Conservation (phyloP, 768 basidiomycete genomes). For the Rhodotorula sphaerocarpa region DNA sequence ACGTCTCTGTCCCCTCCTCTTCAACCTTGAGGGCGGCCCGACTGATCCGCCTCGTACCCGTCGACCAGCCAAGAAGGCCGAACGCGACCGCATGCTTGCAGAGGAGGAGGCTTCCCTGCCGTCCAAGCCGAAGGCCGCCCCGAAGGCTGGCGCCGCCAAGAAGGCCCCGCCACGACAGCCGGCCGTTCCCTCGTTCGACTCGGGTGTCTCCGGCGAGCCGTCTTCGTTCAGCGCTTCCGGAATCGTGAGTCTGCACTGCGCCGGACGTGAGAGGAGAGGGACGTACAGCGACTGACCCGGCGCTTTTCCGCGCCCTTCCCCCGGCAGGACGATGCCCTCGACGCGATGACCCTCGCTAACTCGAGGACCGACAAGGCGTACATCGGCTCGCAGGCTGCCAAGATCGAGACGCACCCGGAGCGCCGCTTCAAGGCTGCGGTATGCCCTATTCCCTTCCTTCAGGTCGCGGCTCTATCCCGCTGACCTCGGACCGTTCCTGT, state of each 20-base stretch:
- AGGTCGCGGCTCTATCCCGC: not conserved
- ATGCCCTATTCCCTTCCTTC: not conserved
- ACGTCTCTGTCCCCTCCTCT: not conserved
- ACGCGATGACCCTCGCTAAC: slow-evolving; percentile 46
- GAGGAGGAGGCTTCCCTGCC: slow-evolving; percentile 37
- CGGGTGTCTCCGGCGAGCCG: slow-evolving; percentile 2
- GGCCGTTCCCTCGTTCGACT: slow-evolving; percentile 34
- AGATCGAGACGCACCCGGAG: slow-evolving; percentile 40
- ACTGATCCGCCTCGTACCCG: not conserved
- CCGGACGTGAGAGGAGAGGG: not conserved
- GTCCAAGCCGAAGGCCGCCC: slow-evolving; percentile 36
- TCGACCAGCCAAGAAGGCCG: slow-evolving; percentile 28
- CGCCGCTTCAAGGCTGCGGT: slow-evolving; percentile 47
- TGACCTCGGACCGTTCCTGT: not conserved
- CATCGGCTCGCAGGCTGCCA: slow-evolving; percentile 41
- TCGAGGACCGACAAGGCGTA: slow-evolving; percentile 45
- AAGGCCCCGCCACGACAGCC: slow-evolving; percentile 35
- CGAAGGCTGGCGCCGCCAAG: slow-evolving; percentile 35
- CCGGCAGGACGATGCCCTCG: slow-evolving; percentile 42
- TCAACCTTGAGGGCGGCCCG: not conserved
- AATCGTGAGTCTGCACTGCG: slow-evolving; percentile 10
- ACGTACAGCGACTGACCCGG: not conserved
- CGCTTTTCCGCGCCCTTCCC: too few relatives aligned
- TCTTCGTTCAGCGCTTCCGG: slow-evolving; percentile 21
- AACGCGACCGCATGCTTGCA: slow-evolving; percentile 37